Base-by-base conservation (phyloP, 441 rosid genomes). In the Arabidopsis hybrid region DNA sequence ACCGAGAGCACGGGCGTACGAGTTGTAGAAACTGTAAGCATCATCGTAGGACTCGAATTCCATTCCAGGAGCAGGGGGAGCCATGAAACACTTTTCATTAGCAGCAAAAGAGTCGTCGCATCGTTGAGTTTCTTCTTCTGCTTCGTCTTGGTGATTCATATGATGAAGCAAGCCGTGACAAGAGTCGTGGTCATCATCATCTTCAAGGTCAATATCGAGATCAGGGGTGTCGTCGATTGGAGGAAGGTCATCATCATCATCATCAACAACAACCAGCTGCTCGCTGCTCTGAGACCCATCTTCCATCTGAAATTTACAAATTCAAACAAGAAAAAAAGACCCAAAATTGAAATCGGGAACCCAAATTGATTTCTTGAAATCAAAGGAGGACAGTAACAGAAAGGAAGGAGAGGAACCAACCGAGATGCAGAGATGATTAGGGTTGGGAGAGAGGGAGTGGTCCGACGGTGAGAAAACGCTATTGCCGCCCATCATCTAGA, bases 1-100 rank as follows among this genome's bases (percentile, higher is more conserved):
- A 17, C 97, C 96, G 49, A 91, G 81, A 52, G 90, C 95, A 73
- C 84, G 85, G 0, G 96, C 96, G 67, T 88, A 94, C 59, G 84
- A 79, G 61, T 90, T 90, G 74, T 94, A 94, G 75, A 85, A 91
- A 60, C 83, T 89, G 80, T 91, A 94, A 2, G 98, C 96, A 71
- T 86, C 95, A 13, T 90, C 91, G 47, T 94, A 94, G 0, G 93
- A 91, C 0, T 94, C 93, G 75, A 94, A 90, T 76, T 87, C 93
- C 95, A 90, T 87, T 10, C 95, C 97, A 0, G 81, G 72, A 39
- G 74, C 78, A 18, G 92, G 95, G 42, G 91, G 87, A 12, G 60
- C 14, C 13, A 40, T 40, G 45, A 40, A 2, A 35, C 38, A 7
- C 38, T 35, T 35, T 35, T 35, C 38, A 35, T 35, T 35, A 39